Evolutionary conservation across 2,329 filamentous ascomycete species (phyloP), one percentile per base, ranked within the genome.

Genomic region (Emergomyces orientalis): DNA sequence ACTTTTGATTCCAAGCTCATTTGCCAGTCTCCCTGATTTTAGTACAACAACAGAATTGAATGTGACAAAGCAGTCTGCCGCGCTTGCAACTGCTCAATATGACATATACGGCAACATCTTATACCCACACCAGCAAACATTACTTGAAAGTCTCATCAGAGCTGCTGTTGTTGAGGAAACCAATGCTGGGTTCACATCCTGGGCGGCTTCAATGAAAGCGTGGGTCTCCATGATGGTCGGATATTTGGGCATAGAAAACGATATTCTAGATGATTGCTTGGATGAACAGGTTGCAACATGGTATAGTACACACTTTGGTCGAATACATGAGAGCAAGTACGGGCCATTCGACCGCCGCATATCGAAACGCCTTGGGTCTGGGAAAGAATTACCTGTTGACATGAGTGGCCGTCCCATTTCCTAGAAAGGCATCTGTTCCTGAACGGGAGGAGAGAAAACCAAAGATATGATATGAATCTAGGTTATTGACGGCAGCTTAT

Each of bases 31-130:
- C 25, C 60, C 55, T 60, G 58, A 47, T 51, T 62, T 55, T 47
- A 64, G 27, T 37, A 43, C 51, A n/a, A 54, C n/a, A 43, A 25
- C 60, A 43, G 60, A 30, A 39, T 63, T 52, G 51, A 62, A 63
- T 27, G 22, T 17, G 1, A 25, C 51, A 47, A 56, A 49, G 57
- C 57, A 45, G 52, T 6, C 58, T 22, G 49, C 22, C 13, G 41
- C 57, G 43, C 58, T 37, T 49, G 30, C 41, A 57, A 55, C 19
- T 59, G 37, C 43, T 51, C 60, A 62, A 62, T 64, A 62, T 59
- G 54, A 64, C 45, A 49, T 22, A 39, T 64, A 64, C 61, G 45
- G 63, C 63, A 64, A 62, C 45, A 59, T 64, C 56, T 64, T 62
- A 54, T 64, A 64, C 57, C 63, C 63, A 58, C 63, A 62, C 30